Base-by-base conservation (phyloP, 306 rosid genomes). In the Citrullus amarus region DNA sequence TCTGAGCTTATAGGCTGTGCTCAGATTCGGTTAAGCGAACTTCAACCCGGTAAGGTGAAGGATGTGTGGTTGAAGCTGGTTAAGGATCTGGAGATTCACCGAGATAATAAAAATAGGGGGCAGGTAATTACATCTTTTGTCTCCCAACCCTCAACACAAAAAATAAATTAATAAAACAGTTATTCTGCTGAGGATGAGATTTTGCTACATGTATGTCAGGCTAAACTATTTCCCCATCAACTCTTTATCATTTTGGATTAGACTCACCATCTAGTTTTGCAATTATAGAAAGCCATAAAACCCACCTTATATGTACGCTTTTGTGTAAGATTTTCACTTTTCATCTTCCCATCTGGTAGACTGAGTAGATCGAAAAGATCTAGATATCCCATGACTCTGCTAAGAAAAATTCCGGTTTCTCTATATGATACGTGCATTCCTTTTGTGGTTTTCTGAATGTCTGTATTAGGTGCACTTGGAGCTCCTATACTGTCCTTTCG, bases 61-160 rank as follows among this genome's bases (percentile, higher is more conserved):
- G 99, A 91, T 78, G 88, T 91, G 80, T 92, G 99, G 99, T 88
- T 96, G 93, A 96, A 90, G 88, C 90, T 96, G 85, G 93, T 96
- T 80, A 96, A 96, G 85, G 97, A 93, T 86, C 86, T 96, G 86
- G 99, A 92, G 53, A 71, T 96, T 75, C 90, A 86, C 62, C 90
- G 91, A 88, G 99, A 96, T 84, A 96, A 86, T 84, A 96, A 96
- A 83, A 80, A 91, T 75, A 87, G 98, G 65, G 98, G 99, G 58
- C 87, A 93, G 93, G 99, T 96, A 36, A 86, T 81, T 79, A 84
- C 44, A 28, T 41, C 7, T 16, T 76, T 43, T 11, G 78, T 79
- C 53, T 4, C 73, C n/a, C 5, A 4, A 30, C 39, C 38, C 39
- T 28, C 39, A 6, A 14, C 22, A 36, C 13, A 6, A 36, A 36